Evolutionary conservation across 2,329 filamentous ascomycete genomes (phyloP), one percentile per base, ranked within the genome.

Genomic region (Colletotrichum sp.): DNA sequence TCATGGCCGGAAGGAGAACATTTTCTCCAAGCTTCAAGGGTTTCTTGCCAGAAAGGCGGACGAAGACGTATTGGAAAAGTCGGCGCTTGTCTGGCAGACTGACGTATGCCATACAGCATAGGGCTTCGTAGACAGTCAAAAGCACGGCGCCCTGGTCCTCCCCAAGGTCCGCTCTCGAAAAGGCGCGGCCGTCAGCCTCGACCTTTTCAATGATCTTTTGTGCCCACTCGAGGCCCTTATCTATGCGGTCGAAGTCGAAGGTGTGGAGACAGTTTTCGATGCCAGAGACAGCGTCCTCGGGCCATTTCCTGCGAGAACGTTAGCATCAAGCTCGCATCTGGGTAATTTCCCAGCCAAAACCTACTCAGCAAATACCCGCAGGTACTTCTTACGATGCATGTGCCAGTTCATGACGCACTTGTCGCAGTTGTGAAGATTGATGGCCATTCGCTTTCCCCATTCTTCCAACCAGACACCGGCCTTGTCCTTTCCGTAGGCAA

Each of bases 31-130:
- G 89, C 81, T 94, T 95, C 22, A 98, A 88, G n/a, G 92, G 92
- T 80, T 92, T 95, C 81, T 93, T 96, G 16, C 92, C 92, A 83
- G 96, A 95, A 3, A 98, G 92, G 26, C 95, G 90, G 79, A 92
- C 89, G 83, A 99, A 98, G 13, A 98, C 95, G 79, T 90, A 92
- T 82, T 98, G 94, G 82, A 99, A 98, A 78, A 93, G 82, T 1
- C 82, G 80, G 4, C 89, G 87, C 78, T 89, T 88, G 6, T 88
- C 87, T 2, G 89, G 86, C n/a, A 87, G 79, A 60, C 85, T 89
- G 76, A 98, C 88, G 82, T 98, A 95, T 1, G 94, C 90, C 79
- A 96, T 92, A 83, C 94, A 98, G 83, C 96, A 98, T 68, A 99
- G 87, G 0, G 94, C 93, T 83, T 99, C 96, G 80, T 98, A 98